Base-by-base conservation (phyloP, 2,329 filamentous ascomycete species). In the Epichloe sibirici region DNA sequence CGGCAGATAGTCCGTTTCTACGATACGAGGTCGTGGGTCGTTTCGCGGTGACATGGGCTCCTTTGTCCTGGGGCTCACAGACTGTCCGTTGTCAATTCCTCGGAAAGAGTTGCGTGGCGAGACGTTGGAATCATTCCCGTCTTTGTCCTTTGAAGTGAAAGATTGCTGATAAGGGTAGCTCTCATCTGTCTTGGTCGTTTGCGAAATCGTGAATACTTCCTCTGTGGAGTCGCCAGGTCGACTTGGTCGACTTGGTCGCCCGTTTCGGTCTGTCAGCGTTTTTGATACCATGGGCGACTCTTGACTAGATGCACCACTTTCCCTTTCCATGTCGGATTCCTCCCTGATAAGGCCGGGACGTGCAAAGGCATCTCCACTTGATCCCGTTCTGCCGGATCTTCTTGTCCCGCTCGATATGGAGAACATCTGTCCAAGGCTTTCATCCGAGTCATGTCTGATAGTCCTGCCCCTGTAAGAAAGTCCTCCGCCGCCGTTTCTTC, bases 341-440 rank as follows among this genome's bases (percentile, higher is more conserved):
- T 63, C 62, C 48, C 63, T 58, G 3, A 59, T 56, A 5, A 67
- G 59, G 28, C 60, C 61, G 0, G 66, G 64, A 48, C 56, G 62
- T 57, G 58, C 58, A 60, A 54, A 61, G 47, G 7, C 62, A 50
- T 58, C 52, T 51, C 55, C 28, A 51, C 51, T 39, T 39, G 56
- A 47, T 52, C 53, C 44, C 49, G 53, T 45, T 56, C 56, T 25
- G 38, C 49, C 54, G n/a, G 49, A 49, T 12, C 57, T 57, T 45
- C 58, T 65, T 17, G 74, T 71, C 1, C 70, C 69, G 53, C 75
- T 74, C 0, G 80, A 82, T 3, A 78, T 71, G 15, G 77, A 80
- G 57, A 83, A 82, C 63, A 82, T 74, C 49, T 79, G 76, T 8
- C 63, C 68, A 51, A 79, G 78, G 57, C 78, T 82, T 46, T 81